Evolutionary conservation across 805 yeast genomes (phyloP).

Genomic region (Priceomyces medius): DNA sequence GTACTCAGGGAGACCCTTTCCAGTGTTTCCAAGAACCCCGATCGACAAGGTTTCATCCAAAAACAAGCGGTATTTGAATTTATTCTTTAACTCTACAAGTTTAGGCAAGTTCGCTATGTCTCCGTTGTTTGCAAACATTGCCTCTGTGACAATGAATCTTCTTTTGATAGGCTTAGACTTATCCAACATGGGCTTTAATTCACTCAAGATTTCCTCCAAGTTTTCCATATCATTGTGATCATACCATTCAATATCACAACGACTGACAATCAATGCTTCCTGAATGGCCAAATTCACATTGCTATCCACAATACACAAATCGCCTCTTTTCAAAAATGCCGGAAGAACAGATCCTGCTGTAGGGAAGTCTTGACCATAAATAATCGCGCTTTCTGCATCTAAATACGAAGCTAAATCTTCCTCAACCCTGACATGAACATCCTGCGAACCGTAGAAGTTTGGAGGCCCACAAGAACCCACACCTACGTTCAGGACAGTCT

Average conservation of each 20-base stretch:
- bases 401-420: conserved; percentile 71
- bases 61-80: conserved; percentile 81
- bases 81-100: conserved; percentile 70
- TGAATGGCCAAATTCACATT: conserved; percentile 75
- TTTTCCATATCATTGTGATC: conserved; percentile 89
- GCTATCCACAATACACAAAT: conserved; percentile 82
- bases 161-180: conserved; percentile 79
- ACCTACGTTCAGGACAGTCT: conserved; percentile 67
- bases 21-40: conserved; percentile 82
- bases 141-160: conserved; percentile 90
- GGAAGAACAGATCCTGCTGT: conserved; percentile 88
- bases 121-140: conserved; percentile 77
- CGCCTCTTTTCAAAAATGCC: conserved; percentile 94
- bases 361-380: conserved; percentile 91
- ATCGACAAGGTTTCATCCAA: conserved; percentile 86
- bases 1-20: conserved; percentile 83
- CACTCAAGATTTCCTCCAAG: conserved; percentile 65
- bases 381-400: conserved; percentile 72
- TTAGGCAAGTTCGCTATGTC: conserved; percentile 70
- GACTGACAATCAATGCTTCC: conserved; percentile 82
- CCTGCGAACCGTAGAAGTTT: conserved; percentile 94
- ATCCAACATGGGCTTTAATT: conserved; percentile 56
- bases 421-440: conserved; percentile 79
- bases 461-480: conserved; percentile 99
- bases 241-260: conserved; percentile 81